Percentiles rank a stretch among this genome's conserved stretches.
phyloP scores from a whole-genome alignment of 1,284 basidiomycete species.

The Nidula niveotomentosa region DNA sequence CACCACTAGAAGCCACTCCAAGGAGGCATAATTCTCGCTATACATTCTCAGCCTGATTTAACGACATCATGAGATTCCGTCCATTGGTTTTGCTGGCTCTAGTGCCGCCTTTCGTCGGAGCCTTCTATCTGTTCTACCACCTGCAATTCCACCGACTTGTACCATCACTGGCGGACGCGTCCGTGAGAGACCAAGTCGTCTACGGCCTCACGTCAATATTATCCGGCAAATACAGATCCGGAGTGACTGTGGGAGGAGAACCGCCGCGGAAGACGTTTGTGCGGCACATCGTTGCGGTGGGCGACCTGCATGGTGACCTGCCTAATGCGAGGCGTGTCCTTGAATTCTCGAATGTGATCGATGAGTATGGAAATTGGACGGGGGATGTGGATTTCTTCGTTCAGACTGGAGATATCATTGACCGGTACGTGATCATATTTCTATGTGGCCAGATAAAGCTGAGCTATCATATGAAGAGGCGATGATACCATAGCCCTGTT shows the following conservation, averaged over 20 bases:
- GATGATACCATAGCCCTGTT: conserved; percentile 86
- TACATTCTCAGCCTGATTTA: too few relatives aligned
- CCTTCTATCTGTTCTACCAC: conserved; percentile 14
- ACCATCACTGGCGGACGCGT: conserved; percentile 9
- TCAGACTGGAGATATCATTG: conserved; percentile 94
- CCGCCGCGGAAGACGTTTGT: conserved; percentile 25
- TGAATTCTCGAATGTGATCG: conserved; percentile 73
- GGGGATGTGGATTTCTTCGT: conserved; percentile 82
- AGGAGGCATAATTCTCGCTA: too few relatives aligned
- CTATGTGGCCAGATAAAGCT: too few relatives aligned
- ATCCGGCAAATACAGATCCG: background rate
- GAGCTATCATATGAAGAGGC: conserved; percentile 48
- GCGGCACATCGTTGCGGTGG: conserved; percentile 72
- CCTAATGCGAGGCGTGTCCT: conserved; percentile 74
- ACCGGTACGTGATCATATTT: conserved; percentile 48
- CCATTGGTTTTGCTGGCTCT: background rate
- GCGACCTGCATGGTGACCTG: conserved; percentile 81
- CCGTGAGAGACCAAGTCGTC: background rate
- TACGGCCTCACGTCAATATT: background rate
- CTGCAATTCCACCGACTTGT: conserved; percentile 14
- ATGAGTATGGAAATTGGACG: conserved; percentile 72
- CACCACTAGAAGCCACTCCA: too few relatives aligned
- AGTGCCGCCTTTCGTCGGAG: conserved; percentile 2
- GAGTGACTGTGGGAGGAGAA: background rate
- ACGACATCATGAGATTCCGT: too few relatives aligned